Evolutionary conservation across 2,329 filamentous ascomycete species (phyloP), one percentile per base, ranked within the genome.

Genomic region (Penicillium sp.): DNA sequence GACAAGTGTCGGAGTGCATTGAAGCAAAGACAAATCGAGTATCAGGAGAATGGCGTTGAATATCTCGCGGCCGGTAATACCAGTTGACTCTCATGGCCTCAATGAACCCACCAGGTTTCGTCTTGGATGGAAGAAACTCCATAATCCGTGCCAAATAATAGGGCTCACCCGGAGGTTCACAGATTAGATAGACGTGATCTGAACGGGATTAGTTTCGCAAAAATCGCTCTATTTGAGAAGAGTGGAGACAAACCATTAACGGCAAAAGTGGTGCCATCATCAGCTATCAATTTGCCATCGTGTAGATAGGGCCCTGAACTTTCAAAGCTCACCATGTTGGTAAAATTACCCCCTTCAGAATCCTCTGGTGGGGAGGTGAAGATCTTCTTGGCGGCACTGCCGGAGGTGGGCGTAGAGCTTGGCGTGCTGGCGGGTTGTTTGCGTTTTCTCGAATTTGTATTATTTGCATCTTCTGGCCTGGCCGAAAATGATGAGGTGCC

Each of bases 111-210:
- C 77, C 79, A 30, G 77, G 73, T 68, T 91, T 82, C 65, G 92
- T 89, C 62, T 91, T 83, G 64, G 80, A 75, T 65, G 95, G 89
- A 62, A 96, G 77, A 68, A 97, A 97, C 70, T 99, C 92, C 93
- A 99, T 99, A 69, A 99, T 93, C 61, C 93, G 88, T 56, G 88
- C 93, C 57, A 99, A 77, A 70, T 99, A 99, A 75, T 99, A 99
- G 47, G 93, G 93, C 73, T 99, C 93, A 45, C 93, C 93, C 13
- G 93, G 93, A 42, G 93, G 93, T 72, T 99, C 93, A 73, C 91
- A 97, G 56, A 99, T 87, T 55, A 97, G 82, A 77, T 97, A 99
- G 59, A 95, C 89, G 75, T 97, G 83, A 72, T 88, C 85, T 87
- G 65, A 18, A 38, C 33, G 50, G 50, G 52, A 16, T 55, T 48